Conservation (phyloP, 2,329 filamentous ascomycete species). For the Sclerotinia spermophila region DNA sequence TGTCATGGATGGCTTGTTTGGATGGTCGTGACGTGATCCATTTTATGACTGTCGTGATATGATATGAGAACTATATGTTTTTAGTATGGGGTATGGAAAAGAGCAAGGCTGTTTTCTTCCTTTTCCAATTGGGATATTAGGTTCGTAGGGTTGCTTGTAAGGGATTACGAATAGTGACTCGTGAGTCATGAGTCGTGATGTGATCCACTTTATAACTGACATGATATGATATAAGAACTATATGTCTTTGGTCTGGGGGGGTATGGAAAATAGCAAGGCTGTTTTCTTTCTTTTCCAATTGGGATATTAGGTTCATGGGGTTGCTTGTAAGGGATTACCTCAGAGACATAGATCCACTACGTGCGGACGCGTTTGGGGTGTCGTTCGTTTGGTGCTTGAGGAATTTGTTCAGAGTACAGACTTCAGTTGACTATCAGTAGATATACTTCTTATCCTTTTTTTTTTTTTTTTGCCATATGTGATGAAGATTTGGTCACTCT, state of each 20-base stretch:
- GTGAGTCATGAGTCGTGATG: neutral
- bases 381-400: neutral
- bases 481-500: neutral
- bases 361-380: neutral
- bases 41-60: neutral
- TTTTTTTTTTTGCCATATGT: neutral
- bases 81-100: neutral
- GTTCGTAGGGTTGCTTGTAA: neutral
- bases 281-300: neutral
- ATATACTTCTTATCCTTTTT: neutral
- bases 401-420: neutral
- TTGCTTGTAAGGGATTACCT: neutral
- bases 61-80: neutral
- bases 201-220: neutral
- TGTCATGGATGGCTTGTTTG: neutral
- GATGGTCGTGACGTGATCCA: neutral
- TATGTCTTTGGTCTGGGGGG: neutral
- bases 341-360: neutral
- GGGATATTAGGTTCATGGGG: neutral
- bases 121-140: neutral
- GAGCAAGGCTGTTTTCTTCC: neutral
- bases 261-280: neutral
- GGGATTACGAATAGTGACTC: neutral
- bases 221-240: neutral
- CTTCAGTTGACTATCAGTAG: neutral